phyloP scores from a whole-genome alignment of 108 stramenopile species.

The Craspedostauros australis region DNA sequence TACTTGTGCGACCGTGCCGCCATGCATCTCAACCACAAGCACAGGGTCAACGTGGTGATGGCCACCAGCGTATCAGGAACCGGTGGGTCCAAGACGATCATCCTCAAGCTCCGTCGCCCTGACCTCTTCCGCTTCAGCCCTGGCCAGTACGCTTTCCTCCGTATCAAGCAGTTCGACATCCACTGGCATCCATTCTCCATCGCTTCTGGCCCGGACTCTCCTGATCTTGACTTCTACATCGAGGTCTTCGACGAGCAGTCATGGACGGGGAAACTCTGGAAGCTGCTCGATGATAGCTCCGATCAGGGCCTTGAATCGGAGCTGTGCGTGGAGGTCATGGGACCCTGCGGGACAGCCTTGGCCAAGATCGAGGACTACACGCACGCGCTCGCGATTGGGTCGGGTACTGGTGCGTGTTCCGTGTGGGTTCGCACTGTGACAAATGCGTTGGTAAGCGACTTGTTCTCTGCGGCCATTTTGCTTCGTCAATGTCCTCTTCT shows the following conservation, averaged over 20 bases:
- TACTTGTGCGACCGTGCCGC: slow-evolving; percentile 35
- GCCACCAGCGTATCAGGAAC: slow-evolving; percentile 9
- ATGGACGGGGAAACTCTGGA: slow-evolving; percentile 20
- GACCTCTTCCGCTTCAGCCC: slow-evolving; percentile 26
- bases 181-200: slow-evolving; percentile 37
- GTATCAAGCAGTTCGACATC: slow-evolving; percentile 12
- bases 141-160: slow-evolving; percentile 36
- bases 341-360: slow-evolving; percentile 41
- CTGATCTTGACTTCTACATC: slow-evolving; percentile 32
- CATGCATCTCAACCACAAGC: slow-evolving; percentile 33
- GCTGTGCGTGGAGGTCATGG: slow-evolving; percentile 25
- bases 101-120: slow-evolving; percentile 27
- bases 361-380: slow-evolving; percentile 16
- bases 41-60: slow-evolving; percentile 9
- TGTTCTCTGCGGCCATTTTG: no score
- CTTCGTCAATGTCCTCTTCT: no score
- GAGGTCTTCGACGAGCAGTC: slow-evolving; percentile 19
- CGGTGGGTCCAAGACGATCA: slow-evolving; percentile 20
- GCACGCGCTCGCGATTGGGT: slow-evolving; percentile 28
- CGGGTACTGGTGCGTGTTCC: slow-evolving; percentile 25
- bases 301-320: neutral
- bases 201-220: slow-evolving; percentile 23
- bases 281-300: slow-evolving; percentile 1
- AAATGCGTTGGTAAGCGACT: no score
- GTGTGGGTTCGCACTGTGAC: no score